Percentiles rank a stretch among this genome's conserved stretches.
Evolutionary conservation across 805 yeast genomes (phyloP).

Genomic region (Kurtzmaniella cleridarum): DNA sequence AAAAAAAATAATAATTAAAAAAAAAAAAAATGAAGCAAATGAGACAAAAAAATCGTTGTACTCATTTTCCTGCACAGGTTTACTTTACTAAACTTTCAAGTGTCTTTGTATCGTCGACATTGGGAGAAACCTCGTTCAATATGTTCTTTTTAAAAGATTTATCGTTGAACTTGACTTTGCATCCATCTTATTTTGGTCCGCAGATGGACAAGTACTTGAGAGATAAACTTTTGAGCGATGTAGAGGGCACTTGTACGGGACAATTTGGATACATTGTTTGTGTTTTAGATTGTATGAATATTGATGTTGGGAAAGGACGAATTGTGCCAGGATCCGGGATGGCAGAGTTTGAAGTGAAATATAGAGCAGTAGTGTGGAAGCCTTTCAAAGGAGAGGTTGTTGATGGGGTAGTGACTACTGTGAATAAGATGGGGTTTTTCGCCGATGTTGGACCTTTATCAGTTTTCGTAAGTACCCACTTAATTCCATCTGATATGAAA

Average conservation of each 20-base stretch:
- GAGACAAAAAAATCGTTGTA: no score
- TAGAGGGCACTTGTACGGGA: slow-evolving; percentile 98
- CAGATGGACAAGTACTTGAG: slow-evolving; percentile 93
- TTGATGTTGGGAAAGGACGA: slow-evolving; percentile 92
- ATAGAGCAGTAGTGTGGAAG: slow-evolving; percentile 95
- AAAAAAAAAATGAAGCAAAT: no score
- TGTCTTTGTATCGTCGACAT: not conserved
- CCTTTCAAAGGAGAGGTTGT: slow-evolving; percentile 99
- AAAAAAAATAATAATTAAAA: no score
- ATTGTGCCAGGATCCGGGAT: slow-evolving; percentile 88
- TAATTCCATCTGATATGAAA: slow-evolving; percentile 89
- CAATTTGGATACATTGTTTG: slow-evolving; percentile 97
- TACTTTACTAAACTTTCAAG: no score
- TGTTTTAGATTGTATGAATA: slow-evolving; percentile 89
- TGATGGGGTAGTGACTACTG: slow-evolving; percentile 92
- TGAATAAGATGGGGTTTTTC: slow-evolving; percentile 91
- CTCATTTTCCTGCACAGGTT: no score
- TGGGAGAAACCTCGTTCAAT: not conserved
- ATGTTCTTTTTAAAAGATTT: slow-evolving; percentile 69
- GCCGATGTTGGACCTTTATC: slow-evolving; percentile 97
- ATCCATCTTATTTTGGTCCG: slow-evolving; percentile 97
- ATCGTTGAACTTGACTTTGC: slow-evolving; percentile 85
- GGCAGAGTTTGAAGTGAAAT: slow-evolving; percentile 94
- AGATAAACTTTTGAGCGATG: slow-evolving; percentile 87
- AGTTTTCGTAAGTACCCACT: slow-evolving; percentile 90